Percentiles rank a stretch among this genome's conserved stretches.
Evolutionary conservation across 345 rosid genomes (phyloP).

Genomic region (Stellera chamaejasme): DNA sequence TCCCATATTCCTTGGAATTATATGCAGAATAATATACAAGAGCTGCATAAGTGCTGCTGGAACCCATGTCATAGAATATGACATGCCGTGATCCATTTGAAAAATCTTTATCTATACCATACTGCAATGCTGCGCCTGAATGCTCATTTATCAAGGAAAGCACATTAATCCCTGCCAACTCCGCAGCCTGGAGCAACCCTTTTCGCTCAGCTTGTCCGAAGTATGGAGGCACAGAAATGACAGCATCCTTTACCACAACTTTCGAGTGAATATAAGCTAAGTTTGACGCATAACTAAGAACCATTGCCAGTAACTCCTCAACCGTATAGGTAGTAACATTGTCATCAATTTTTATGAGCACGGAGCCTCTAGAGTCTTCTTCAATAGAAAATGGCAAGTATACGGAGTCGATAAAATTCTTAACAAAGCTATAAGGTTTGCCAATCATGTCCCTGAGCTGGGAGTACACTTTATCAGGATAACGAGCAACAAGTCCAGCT

Average conservation of each 20-base stretch:
- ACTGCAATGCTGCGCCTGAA: conserved; percentile 96
- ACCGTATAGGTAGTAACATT: conserved; percentile 38
- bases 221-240: conserved; percentile 82
- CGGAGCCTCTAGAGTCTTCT: conserved; percentile 78
- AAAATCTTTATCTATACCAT: conserved; percentile 96
- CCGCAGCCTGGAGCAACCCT: conserved; percentile 80
- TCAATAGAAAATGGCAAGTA: conserved; percentile 64
- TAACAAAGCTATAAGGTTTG: conserved; percentile 64
- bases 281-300: conserved; percentile 51
- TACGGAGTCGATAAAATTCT: conserved; percentile 43
- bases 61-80: conserved; percentile 93
- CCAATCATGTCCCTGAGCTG: conserved; percentile 81
- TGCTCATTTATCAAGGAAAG: conserved; percentile 79
- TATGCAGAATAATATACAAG: conserved; percentile 88
- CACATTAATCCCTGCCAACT: conserved; percentile 86
- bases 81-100: conserved; percentile 83
- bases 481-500: conserved; percentile 79
- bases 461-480: conserved; percentile 75
- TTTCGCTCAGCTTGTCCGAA: conserved; percentile 95
- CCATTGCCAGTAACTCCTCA: conserved; percentile 94
- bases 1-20: conserved; percentile 75
- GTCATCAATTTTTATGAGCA: conserved; percentile 48
- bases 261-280: conserved; percentile 85
- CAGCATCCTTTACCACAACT: conserved; percentile 55
- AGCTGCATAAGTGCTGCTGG: conserved; percentile 82